Percentiles rank a stretch among this genome's conserved stretches.
These are phyloP conservation scores for Lichina pygmaea DNA, from an alignment of 495 filamentous ascomycete genomes.

Conservation along the genomic window DNA sequence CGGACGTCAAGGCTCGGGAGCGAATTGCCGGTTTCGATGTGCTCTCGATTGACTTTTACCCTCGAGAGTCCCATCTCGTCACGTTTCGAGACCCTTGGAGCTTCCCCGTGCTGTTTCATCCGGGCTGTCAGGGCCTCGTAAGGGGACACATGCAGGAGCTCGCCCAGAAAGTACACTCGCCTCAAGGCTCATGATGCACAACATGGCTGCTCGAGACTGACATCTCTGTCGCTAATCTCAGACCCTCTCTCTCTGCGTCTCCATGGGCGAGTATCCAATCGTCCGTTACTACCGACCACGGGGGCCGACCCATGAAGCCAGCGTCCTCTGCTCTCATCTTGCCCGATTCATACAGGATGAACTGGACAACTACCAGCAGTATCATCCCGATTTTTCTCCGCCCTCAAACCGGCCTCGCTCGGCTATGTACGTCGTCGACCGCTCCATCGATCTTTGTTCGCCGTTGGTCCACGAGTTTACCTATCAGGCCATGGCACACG, in stretches of 20 bases:
- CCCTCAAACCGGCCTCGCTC: slow-evolving; percentile 55
- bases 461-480: slow-evolving; percentile 90
- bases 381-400: slow-evolving; percentile 60
- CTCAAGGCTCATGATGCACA: neutral
- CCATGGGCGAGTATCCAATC: slow-evolving; percentile 65
- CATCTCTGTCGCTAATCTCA: slow-evolving; percentile 9
- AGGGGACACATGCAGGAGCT: slow-evolving; percentile 52
- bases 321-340: slow-evolving; percentile 59
- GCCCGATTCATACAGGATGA: slow-evolving; percentile 83
- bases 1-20: slow-evolving; percentile 30
- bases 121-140: slow-evolving; percentile 62
- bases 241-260: slow-evolving; percentile 64
- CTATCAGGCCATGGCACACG: slow-evolving; percentile 93
- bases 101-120: slow-evolving; percentile 80
- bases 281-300: slow-evolving; percentile 70
- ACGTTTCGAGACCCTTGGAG: slow-evolving; percentile 87
- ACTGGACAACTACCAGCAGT: slow-evolving; percentile 61
- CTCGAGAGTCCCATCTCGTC: slow-evolving; percentile 70
- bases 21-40: slow-evolving; percentile 47
- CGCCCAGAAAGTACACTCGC: slow-evolving; percentile 49
- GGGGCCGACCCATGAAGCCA: slow-evolving; percentile 56
- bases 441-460: slow-evolving; percentile 71
- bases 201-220: neutral
- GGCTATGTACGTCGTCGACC: slow-evolving; percentile 63
- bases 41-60: slow-evolving; percentile 65